Evolutionary conservation across 108 stramenopile species (phyloP).

Genomic region (Cylindrotheca fusiformis): DNA sequence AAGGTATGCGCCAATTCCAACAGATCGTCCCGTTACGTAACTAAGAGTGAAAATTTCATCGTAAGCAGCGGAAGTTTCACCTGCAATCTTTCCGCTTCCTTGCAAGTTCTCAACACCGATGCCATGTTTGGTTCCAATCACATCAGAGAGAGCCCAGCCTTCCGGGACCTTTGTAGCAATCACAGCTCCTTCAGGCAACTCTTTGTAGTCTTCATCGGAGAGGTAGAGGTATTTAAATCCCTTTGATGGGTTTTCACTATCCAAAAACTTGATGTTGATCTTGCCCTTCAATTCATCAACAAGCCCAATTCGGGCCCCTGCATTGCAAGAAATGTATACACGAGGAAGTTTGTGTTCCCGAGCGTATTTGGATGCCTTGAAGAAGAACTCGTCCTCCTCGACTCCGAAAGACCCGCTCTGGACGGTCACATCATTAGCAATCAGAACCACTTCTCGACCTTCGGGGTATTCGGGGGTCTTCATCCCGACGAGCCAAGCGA

Average conservation of each 20-base stretch:
- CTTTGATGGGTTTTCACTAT: constrained; percentile 81
- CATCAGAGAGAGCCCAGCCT: constrained; percentile 89
- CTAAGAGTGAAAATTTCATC: constrained; percentile 97
- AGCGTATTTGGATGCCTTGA: constrained; percentile 89
- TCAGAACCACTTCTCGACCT: constrained; percentile 94
- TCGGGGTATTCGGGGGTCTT: constrained; percentile 98
- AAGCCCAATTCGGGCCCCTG: constrained; percentile 97
- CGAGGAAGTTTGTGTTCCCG: constrained; percentile 89
- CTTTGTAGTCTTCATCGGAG: constrained; percentile 88
- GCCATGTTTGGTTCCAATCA: constrained; percentile 93
- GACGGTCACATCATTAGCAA: constrained; percentile 98
- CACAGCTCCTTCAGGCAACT: constrained; percentile 83
- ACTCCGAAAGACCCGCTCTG: constrained; percentile 98
- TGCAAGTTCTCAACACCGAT: constrained; percentile 98
- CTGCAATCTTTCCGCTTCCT: constrained; percentile 98
- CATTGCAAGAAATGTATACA: constrained; percentile 96
- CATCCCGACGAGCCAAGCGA: constrained; percentile 90
- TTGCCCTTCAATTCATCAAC: constrained; percentile 96
- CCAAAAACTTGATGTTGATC: constrained; percentile 93
- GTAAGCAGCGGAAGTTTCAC: constrained; percentile 94
- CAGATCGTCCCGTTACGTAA: constrained; percentile 95
- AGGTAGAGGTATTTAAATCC: constrained; percentile 98
- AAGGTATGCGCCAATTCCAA: constrained; percentile 95
- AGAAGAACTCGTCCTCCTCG: constrained; percentile 94
- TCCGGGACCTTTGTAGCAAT: constrained; percentile 82